These are phyloP conservation scores for Candida odintsovae DNA, from an alignment of 805 yeast genomes.

Conservation along the genomic window DNA sequence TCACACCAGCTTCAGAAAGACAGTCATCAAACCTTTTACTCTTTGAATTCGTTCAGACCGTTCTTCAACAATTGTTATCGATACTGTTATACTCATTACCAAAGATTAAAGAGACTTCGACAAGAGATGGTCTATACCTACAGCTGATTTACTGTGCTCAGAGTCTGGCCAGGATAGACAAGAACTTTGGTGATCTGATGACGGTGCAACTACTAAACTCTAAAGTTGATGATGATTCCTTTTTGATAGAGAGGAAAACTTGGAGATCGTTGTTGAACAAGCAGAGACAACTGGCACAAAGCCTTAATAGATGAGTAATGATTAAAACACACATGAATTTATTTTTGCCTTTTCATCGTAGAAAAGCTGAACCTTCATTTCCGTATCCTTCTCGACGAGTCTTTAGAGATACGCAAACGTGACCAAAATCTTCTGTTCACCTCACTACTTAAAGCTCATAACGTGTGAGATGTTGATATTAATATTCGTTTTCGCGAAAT, in stretches of 20 bases:
- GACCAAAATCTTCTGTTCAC: too few relatives aligned
- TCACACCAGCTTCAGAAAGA: conserved; percentile 8
- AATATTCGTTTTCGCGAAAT: too few relatives aligned
- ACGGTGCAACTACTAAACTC: conserved; percentile 31
- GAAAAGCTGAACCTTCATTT: too few relatives aligned
- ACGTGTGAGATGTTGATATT: too few relatives aligned
- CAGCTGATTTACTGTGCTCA: conserved; percentile 89
- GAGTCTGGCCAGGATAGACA: conserved; percentile 66
- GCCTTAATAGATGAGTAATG: not conserved
- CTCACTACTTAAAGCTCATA: too few relatives aligned
- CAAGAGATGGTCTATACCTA: conserved; percentile 61
- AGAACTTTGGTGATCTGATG: conserved; percentile 59
- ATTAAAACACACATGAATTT: too few relatives aligned
- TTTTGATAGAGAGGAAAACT: conserved; percentile 29
- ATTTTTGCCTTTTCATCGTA: too few relatives aligned
- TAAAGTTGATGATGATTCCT: conserved; percentile 2
- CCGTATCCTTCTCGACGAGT: too few relatives aligned
- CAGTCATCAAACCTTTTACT: conserved; percentile 25
- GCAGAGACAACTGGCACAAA: not conserved
- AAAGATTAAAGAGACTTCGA: conserved; percentile 32
- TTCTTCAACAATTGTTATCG: conserved; percentile 27
- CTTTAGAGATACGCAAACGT: too few relatives aligned
- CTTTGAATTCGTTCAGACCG: conserved; percentile 31
- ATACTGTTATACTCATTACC: conserved; percentile 28
- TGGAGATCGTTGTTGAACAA: conserved; percentile 30